A percentile compares a stretch with the other conserved stretches of the same genome.
phyloP scores from a whole-genome alignment of 257 asterid species.

The Gardenia jasminoides region DNA sequence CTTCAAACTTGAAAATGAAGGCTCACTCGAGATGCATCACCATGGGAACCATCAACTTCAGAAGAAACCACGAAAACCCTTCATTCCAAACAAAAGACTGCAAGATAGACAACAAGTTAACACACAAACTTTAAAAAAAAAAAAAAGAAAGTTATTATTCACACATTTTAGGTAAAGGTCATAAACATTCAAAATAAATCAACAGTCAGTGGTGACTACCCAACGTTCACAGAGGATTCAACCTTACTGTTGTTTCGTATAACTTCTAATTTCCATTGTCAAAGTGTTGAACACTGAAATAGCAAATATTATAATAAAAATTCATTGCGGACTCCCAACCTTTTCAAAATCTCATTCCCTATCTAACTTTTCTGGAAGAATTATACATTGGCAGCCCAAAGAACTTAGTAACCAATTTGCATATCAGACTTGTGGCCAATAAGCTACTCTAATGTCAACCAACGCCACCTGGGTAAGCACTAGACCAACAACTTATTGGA shows the following conservation, averaged over 20 bases:
- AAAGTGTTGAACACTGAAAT: too few relatives aligned
- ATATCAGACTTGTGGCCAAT: too few relatives aligned
- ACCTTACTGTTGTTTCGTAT: too few relatives aligned
- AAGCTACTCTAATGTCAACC: too few relatives aligned
- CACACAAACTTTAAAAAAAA: not conserved
- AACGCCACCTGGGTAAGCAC: too few relatives aligned
- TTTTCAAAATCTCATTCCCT: too few relatives aligned
- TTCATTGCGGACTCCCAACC: not conserved
- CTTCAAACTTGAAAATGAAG: not conserved
- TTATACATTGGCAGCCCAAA: too few relatives aligned
- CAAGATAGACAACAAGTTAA: slow-evolving; percentile 9
- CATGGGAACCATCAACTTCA: not conserved
- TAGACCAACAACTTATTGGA: too few relatives aligned
- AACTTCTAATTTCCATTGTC: too few relatives aligned
- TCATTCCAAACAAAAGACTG: slow-evolving; percentile 5
- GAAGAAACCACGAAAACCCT: not conserved
- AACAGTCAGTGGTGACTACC: not conserved
- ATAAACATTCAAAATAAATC: not conserved
- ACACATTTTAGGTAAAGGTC: not conserved
- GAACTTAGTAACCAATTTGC: too few relatives aligned
- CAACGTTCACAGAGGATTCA: not conserved
- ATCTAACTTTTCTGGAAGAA: too few relatives aligned
- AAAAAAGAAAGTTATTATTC: not conserved
- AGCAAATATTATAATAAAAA: too few relatives aligned
- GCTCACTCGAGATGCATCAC: slow-evolving; percentile 9